Conservation (phyloP, 495 filamentous ascomycete species). For the Usnea hakonensis region DNA sequence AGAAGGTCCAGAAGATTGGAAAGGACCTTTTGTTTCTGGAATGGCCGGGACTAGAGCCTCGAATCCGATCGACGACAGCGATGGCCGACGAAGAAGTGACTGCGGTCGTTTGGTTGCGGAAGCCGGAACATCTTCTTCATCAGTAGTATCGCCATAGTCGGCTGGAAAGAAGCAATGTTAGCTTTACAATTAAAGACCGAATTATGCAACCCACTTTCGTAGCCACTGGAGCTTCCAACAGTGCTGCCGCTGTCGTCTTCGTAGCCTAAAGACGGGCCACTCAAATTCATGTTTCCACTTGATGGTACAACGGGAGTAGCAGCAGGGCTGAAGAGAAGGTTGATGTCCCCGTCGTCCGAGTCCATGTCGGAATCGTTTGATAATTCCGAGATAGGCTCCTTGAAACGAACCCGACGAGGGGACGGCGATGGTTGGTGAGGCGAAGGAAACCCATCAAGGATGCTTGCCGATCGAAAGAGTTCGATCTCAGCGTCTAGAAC, state of each 20-base stretch:
- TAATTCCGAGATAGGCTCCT: constrained; percentile 10
- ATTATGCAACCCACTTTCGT: constrained; percentile 57
- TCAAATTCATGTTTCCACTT: constrained; percentile 32
- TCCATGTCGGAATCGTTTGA: constrained; percentile 5
- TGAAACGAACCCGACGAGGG: constrained; percentile 19
- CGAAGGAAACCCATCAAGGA: background rate
- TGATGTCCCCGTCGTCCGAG: constrained; percentile 9
- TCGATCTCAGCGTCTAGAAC: constrained; percentile 45
- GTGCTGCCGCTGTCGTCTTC: constrained; percentile 45
- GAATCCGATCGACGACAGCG: constrained; percentile 27
- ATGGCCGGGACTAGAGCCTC: background rate
- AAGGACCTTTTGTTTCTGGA: constrained; percentile 29
- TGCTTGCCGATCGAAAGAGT: constrained; percentile 19
- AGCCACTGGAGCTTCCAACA: constrained; percentile 59
- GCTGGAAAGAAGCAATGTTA: constrained; percentile 51
- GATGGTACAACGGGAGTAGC: constrained; percentile 24
- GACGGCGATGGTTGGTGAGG: background rate
- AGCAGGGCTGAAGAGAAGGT: constrained; percentile 10
- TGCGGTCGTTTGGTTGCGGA: constrained; percentile 47
- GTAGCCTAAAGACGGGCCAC: constrained; percentile 28
- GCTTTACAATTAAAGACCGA: constrained; percentile 36
- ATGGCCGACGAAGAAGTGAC: constrained; percentile 49
- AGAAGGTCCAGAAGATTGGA: constrained; percentile 33
- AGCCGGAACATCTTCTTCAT: constrained; percentile 63
- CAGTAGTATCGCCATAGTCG: constrained; percentile 75